Base-by-base conservation (phyloP, 345 rosid genomes). In the Xanthoceras sorbifolium region DNA sequence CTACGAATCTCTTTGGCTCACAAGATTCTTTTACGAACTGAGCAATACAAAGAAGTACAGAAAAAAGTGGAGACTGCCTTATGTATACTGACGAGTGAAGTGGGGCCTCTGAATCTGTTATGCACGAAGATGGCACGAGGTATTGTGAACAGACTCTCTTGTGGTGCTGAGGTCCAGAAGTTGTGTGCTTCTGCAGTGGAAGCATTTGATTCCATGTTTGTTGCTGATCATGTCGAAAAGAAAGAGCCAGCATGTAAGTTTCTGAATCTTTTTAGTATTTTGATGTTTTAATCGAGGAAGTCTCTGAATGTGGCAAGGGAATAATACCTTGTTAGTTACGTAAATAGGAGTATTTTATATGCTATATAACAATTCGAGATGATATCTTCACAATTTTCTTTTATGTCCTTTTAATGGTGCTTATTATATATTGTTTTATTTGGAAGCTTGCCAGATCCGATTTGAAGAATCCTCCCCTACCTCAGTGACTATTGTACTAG, bases 61-160 rank as follows among this genome's bases (percentile, higher is more conserved):
- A 84, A 86, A 83, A 76, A 5, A 44, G 82, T 90, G 69, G 88
- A 86, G 77, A 77, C 88, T 81, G 94, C 96, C 71, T 79, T 85
- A 25, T 76, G 80, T 60, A 50, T 78, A 71, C 82, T 93, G 80
- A 88, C 80, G 75, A 85, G 86, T 73, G 96, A 93, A 81, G 84
- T 91, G 62, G 98, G 96, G 67, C 87, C 90, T 80, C 83, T 91
- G 73, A 89, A 90, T 77, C 86, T 87, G 23, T 88, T 85, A 44
- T 82, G 89, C 62, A 80, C 89, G 73, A 89, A 86, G 79, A 85
- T 90, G 87, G 94, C 91, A 61, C 84, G 94, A 36, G 96, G 96
- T 64, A 89, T 93, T 75, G 98, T 91, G 14, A 93, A 86, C 67
- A 86, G 98, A 76, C 90, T 93, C 48, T 86, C 90, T 25, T 90